Base-by-base conservation (phyloP, 2,329 filamentous ascomycete species). In the Ceratocystis papillata region DNA sequence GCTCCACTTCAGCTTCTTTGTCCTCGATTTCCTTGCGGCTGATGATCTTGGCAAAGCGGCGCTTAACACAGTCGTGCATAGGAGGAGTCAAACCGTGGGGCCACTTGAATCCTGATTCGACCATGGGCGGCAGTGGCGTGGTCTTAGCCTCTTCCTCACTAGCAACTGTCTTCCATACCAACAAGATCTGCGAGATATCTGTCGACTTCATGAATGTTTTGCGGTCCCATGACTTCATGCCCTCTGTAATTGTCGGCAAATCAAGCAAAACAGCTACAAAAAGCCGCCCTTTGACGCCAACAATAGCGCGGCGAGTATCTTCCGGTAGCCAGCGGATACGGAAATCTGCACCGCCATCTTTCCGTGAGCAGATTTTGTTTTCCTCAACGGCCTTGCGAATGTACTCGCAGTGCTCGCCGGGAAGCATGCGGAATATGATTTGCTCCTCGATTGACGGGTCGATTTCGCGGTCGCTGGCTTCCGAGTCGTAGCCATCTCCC, bases 401-500 rank as follows among this genome's bases (percentile, higher is more conserved):
- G 72, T 93, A 91, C 28, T 96, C 89, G 73, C 88, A 89, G 75
- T 96, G 89, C 37, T 88, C 84, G 0, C 91, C 92, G 0, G 91
- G 89, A 65, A 86, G 75, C 88, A 96, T 96, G 68, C 94, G 89
- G 68, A 99, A 76, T 7, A 99, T 81, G 70, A 97, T 90, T 69
- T 95, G 87, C 72, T 93, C 88, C 75, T 97, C 93, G 68, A 96
- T 89, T 0, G 88, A 82, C 0, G 94, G 94, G 72, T 99, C 94
- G 8, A 79, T 76, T 75, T 99, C 94, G 15, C 87, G 85, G 73
- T 97, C 94, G 65, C 91, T 94, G 12, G 92, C 90, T 75, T 97
- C 94, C 2, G 92, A 96, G 74, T 99, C 94, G 76, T 97, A 99
- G 6, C 93, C 94, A 66, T 96, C 90, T 63, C 94, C 94, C 1